Evolutionary conservation across 495 filamentous ascomycete species (phyloP).

Genomic region (Penicillium alfredii): DNA sequence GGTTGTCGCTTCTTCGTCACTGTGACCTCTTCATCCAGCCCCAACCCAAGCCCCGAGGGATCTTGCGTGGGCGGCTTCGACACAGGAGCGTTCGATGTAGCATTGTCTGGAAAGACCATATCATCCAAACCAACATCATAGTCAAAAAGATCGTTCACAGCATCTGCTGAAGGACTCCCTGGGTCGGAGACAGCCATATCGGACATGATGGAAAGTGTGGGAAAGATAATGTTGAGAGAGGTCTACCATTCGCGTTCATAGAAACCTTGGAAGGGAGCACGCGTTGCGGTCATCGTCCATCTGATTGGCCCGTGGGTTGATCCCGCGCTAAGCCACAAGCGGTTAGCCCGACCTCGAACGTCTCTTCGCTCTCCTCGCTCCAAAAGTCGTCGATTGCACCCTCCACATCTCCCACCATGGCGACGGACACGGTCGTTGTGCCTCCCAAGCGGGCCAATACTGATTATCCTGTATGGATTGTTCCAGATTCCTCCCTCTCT

Average conservation of each 20-base stretch:
- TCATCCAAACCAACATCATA: conserved; percentile 58
- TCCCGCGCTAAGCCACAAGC: too few relatives aligned
- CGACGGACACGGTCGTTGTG: conserved; percentile 56
- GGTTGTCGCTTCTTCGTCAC: conserved; percentile 68
- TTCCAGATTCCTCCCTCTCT: not conserved
- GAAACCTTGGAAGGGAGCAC: too few relatives aligned
- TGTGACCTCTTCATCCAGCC: conserved; percentile 82
- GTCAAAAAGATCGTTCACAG: conserved; percentile 60
- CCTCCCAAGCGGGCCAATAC: conserved; percentile 69
- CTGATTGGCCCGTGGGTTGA: too few relatives aligned
- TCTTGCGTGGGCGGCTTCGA: conserved; percentile 26
- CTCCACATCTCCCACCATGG: conserved; percentile 41
- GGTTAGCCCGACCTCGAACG: too few relatives aligned
- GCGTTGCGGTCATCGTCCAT: too few relatives aligned
- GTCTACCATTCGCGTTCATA: too few relatives aligned
- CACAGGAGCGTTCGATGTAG: conserved; percentile 21
- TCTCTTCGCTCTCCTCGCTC: too few relatives aligned
- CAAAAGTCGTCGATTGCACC: conserved; percentile 18
- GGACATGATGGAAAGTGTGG: too few relatives aligned
- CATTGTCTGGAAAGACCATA: conserved; percentile 39
- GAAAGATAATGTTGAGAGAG: too few relatives aligned
- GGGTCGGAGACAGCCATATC: conserved; percentile 5
- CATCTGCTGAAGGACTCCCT: conserved; percentile 22
- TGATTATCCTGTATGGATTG: conserved; percentile 67
- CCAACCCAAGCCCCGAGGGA: conserved; percentile 42